These are phyloP conservation scores for Ramichloridium luteum DNA, from an alignment of 2,329 filamentous ascomycete genomes.

Conservation along the genomic window DNA sequence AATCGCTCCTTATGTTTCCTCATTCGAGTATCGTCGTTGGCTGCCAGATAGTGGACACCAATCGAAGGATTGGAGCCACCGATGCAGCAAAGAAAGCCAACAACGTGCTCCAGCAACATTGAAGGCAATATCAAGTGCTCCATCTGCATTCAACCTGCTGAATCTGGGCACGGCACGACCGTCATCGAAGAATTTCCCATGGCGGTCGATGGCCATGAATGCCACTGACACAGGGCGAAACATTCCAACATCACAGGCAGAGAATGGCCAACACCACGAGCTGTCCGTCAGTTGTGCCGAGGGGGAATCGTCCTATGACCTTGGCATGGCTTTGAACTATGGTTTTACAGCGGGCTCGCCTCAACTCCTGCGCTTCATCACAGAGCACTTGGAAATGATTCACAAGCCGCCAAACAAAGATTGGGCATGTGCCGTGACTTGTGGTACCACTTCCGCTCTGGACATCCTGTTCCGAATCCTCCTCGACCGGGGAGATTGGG, in stretches of 20 bases:
- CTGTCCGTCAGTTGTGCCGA: constrained; percentile 5
- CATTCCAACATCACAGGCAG: too few relatives aligned
- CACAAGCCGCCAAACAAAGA: constrained; percentile 23
- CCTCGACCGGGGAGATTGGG: constrained; percentile 16
- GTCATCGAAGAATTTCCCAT: constrained; percentile 7
- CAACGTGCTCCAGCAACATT: constrained; percentile 7
- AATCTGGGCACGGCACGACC: constrained; percentile 12
- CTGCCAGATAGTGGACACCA: background rate
- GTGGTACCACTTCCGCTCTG: constrained; percentile 22
- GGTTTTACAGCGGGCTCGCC: constrained; percentile 17
- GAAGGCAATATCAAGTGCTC: constrained; percentile 9
- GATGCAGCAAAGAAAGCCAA: constrained; percentile 8
- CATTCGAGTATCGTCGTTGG: constrained; percentile 6
- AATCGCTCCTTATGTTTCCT: constrained; percentile 11
- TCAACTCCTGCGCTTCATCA: constrained; percentile 19
- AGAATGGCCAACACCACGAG: background rate
- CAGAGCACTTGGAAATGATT: constrained; percentile 20
- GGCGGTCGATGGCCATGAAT: constrained; percentile 7
- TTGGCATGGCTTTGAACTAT: constrained; percentile 19
- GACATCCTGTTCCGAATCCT: constrained; percentile 22
- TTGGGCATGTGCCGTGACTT: constrained; percentile 21
- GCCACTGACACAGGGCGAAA: constrained; percentile 1
- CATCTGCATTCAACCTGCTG: too few relatives aligned
- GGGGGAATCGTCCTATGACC: constrained; percentile 12
- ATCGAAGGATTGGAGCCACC: constrained; percentile 6